A percentile compares a stretch with the other conserved stretches of the same genome.
phyloP scores from a whole-genome alignment of 2,329 filamentous ascomycete species.

The Daldinia sp. region DNA sequence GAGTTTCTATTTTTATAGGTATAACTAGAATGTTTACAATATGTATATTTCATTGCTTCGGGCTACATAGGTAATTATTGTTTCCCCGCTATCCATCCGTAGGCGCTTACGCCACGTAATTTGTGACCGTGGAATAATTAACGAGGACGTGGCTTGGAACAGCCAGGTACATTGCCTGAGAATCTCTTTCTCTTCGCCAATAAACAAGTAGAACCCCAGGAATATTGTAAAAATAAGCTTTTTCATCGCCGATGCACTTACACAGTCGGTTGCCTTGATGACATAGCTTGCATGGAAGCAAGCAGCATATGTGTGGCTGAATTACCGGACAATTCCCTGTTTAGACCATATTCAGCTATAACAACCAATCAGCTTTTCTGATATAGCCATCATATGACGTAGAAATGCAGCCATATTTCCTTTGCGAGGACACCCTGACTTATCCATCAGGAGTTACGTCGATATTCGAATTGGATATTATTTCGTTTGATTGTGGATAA shows the following conservation, averaged over 20 bases:
- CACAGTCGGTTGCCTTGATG: constrained; percentile 14
- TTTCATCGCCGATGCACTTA: not conserved
- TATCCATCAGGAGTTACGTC: constrained; percentile 14
- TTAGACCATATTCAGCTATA: constrained; percentile 16
- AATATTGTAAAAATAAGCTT: constrained; percentile 4
- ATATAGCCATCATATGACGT: constrained; percentile 34
- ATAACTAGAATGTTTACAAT: too few species aligned
- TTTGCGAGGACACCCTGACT: not conserved
- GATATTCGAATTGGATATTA: not conserved
- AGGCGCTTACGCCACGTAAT: too few species aligned
- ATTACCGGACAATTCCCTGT: constrained; percentile 27
- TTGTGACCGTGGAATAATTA: too few species aligned
- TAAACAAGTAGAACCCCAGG: too few species aligned
- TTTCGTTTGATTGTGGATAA: not conserved
- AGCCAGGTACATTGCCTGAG: too few species aligned
- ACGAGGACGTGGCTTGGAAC: too few species aligned
- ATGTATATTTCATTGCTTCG: too few species aligned
- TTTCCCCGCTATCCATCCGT: too few species aligned
- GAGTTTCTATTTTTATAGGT: too few species aligned
- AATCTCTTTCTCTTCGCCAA: too few species aligned
- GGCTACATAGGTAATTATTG: too few species aligned
- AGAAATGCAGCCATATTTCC: constrained; percentile 21
- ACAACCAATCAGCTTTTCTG: constrained; percentile 19
- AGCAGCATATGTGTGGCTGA: constrained; percentile 28
- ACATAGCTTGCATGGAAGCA: constrained; percentile 10